A percentile compares a stretch with the other conserved stretches of the same genome.
Evolutionary conservation across 768 basidiomycete species (phyloP).

Genomic region (Cystobasidiopsis lactophilus): DNA sequence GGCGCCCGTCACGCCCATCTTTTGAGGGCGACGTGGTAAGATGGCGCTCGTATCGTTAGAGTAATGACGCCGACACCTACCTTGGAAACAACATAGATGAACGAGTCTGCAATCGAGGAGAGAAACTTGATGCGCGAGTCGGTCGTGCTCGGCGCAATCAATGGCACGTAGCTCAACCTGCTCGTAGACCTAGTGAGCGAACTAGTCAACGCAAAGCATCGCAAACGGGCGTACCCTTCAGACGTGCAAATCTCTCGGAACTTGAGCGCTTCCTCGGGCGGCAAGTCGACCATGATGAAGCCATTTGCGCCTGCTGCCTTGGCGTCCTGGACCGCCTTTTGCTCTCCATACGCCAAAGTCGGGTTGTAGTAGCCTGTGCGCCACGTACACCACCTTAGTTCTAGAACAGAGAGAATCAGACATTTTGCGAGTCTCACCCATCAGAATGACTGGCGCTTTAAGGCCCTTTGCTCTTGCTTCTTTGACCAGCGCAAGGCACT

Average conservation of each 20-base stretch:
- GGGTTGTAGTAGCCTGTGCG: constrained; percentile 86
- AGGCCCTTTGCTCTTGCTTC: constrained; percentile 66
- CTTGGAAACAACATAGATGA: constrained; percentile 97
- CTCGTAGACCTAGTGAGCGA: no score
- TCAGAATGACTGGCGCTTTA: constrained; percentile 66
- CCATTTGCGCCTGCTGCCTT: constrained; percentile 80
- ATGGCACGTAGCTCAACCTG: constrained; percentile 81
- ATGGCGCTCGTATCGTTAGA: no score
- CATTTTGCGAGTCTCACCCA: constrained; percentile 39
- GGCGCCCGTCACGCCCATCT: constrained; percentile 97
- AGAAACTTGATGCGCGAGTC: constrained; percentile 72
- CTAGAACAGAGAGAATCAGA: neutral
- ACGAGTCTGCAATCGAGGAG: constrained; percentile 77
- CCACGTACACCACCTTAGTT: neutral
- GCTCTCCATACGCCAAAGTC: constrained; percentile 80
- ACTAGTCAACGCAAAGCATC: neutral
- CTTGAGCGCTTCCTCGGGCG: constrained; percentile 79
- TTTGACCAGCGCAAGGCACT: constrained; percentile 47
- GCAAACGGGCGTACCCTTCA: constrained; percentile 37
- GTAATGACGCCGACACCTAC: constrained; percentile 25
- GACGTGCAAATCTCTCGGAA: constrained; percentile 74
- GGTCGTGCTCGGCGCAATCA: constrained; percentile 85
- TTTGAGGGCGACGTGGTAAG: constrained; percentile 2
- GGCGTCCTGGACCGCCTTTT: constrained; percentile 76
- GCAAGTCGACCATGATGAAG: constrained; percentile 91